Evolutionary conservation across 345 rosid genomes (phyloP).

Genomic region (Erodium maritimum): DNA sequence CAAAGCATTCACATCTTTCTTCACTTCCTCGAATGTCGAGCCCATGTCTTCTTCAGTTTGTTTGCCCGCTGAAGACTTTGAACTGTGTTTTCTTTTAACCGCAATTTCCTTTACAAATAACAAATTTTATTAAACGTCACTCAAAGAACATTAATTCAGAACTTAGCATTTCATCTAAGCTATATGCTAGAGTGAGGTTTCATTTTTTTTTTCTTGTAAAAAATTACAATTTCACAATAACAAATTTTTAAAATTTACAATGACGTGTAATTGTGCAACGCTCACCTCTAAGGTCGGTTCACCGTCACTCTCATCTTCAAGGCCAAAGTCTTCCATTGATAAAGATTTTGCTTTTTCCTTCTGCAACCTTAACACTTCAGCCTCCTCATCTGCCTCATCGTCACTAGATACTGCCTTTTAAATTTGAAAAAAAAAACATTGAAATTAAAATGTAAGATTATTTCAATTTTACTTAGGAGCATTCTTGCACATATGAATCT

Average conservation of each 20-base stretch:
- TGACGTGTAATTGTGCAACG: conserved; percentile 1
- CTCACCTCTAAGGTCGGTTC: conserved; percentile 70
- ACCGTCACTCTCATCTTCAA: conserved; percentile 42
- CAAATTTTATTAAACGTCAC: not conserved
- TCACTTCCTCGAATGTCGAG: conserved; percentile 36
- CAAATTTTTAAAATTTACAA: conserved; percentile 3
- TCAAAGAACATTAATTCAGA: not conserved
- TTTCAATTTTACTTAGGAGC: not conserved
- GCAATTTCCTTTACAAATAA: conserved; percentile 41
- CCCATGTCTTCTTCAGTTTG: conserved; percentile 23
- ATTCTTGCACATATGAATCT: not conserved
- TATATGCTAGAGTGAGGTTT: not conserved
- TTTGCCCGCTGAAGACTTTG: conserved; percentile 14
- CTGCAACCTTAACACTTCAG: conserved; percentile 39
- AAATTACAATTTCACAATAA: conserved; percentile 2
- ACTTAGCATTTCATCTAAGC: too few species aligned
- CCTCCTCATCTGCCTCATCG: conserved; percentile 80
- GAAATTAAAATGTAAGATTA: not conserved
- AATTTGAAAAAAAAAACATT: conserved; percentile 9
- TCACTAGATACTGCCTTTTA: conserved; percentile 60
- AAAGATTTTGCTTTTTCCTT: conserved; percentile 32
- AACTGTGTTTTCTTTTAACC: conserved; percentile 21
- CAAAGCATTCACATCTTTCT: conserved; percentile 65
- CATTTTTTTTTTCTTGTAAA: not conserved
- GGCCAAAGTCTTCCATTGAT: conserved; percentile 64